Evolutionary conservation across 345 rosid genomes (phyloP), one percentile per base, ranked within the genome.

Genomic region (Euphorbia lathyris): DNA sequence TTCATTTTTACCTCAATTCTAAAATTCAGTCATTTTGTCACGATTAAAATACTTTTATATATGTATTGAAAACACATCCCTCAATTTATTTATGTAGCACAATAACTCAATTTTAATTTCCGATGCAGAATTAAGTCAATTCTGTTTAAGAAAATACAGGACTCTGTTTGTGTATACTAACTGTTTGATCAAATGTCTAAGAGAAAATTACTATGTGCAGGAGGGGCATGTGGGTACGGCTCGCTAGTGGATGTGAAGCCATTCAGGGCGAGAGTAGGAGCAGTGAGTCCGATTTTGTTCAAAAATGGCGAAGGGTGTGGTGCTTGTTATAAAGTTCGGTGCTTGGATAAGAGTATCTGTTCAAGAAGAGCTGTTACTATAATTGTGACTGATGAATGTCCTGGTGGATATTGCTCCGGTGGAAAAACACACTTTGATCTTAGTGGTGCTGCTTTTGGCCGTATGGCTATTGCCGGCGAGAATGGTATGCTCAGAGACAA

Each of bases 181-280:
- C 1, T 40, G n/a, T 48, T 48, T 48, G n/a, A 48, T 11, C 13
- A 14, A 48, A 48, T 40, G 43, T 9, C 43, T 40, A 9, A 40
- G 43, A 4, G 20, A 48, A 14, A 48, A 48, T 12, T 6, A 7
- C 17, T 25, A 32, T 30, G 50, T 25, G 75, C 83, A 95, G 99
- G 97, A 52, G 98, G 99, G 47, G 99, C 99, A 1, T 92, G 99
- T 67, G 98, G 98, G 74, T 94, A 94, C 76, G 98, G 97, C 19
- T 78, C 93, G 0, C 25, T 94, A 52, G 98, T 92, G 65, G 93
- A 92, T 60, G 97, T 91, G 77, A 90, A 77, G 87, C 99, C 97
- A 22, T 68, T 94, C 12, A 80, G 68, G 80, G 97, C 98, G 0
- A 75, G 98, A 27, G 98, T 91, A 6, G 96, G 97, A 17, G 96